phyloP scores from a whole-genome alignment of 345 rosid genomes.

The Litchi chinensis region DNA sequence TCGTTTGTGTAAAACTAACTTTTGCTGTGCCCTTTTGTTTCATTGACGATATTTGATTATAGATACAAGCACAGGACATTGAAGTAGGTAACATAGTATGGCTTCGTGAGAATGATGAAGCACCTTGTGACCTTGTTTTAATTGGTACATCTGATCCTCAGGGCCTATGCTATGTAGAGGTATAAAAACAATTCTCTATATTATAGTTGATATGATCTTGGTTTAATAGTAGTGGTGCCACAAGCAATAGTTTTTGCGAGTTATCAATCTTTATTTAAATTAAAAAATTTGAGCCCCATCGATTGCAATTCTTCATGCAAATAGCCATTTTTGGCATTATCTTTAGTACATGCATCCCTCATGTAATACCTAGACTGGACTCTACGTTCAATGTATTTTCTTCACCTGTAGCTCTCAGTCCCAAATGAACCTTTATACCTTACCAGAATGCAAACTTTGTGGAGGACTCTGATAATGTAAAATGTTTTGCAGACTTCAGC shows the following conservation, averaged over 20 bases:
- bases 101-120: constrained; percentile 99
- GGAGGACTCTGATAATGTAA: constrained; percentile 23
- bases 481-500: constrained; percentile 80
- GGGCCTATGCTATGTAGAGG: constrained; percentile 94
- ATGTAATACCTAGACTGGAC: background rate
- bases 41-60: constrained; percentile 31
- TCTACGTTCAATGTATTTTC: background rate
- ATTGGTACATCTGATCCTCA: constrained; percentile 93
- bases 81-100: constrained; percentile 89
- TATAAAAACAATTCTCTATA: constrained; percentile 23
- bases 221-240: background rate
- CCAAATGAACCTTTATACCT: background rate
- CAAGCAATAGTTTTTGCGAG: background rate
- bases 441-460: background rate
- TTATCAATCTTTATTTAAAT: background rate
- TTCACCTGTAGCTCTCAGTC: background rate
- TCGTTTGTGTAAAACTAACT: constrained; percentile 18
- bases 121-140: constrained; percentile 97
- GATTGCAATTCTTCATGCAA: background rate
- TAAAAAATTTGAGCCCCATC: constrained; percentile 7
- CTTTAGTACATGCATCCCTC: background rate
- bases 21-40: constrained; percentile 22
- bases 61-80: constrained; percentile 92
- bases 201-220: background rate
- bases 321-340: background rate